Percentiles rank a stretch among this genome's conserved stretches.
Conservation (phyloP, 2,329 filamentous ascomycete species). For the Sporothrix brunneoviolacea region DNA sequence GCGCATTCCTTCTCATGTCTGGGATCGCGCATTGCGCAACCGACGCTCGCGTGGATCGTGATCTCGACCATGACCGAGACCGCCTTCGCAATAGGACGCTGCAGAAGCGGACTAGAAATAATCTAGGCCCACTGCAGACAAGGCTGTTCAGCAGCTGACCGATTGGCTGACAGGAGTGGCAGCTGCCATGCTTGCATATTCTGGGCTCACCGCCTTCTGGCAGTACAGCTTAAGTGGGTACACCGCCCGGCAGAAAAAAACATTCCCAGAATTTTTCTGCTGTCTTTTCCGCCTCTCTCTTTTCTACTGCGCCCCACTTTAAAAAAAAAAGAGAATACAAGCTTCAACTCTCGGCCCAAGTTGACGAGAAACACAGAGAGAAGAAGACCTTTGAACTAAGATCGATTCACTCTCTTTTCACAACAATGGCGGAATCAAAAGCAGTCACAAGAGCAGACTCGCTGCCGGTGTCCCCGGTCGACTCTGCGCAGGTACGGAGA, state of each 20-base stretch:
- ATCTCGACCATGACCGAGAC: conserved; percentile 1
- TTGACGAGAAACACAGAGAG: not conserved
- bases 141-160: too few species aligned
- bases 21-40: conserved; percentile 2
- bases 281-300: conserved; percentile 6
- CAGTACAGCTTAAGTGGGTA: not conserved
- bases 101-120: too few species aligned
- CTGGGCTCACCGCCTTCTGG: conserved; percentile 12
- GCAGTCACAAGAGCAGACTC: conserved; percentile 9
- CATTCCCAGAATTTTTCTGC: not conserved
- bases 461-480: conserved; percentile 13
- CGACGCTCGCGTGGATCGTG: conserved; percentile 2
- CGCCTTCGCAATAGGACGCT: too few species aligned
- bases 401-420: not conserved
- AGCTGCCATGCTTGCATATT: too few species aligned
- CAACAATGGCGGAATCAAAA: conserved; percentile 15
- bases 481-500: conserved; percentile 15
- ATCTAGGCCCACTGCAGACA: too few species aligned
- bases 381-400: not conserved
- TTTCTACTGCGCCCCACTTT: conserved; percentile 8
- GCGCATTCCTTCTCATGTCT: conserved; percentile 4
- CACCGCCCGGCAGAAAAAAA: conserved; percentile 21
- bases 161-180: too few species aligned
- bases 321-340: conserved; percentile 7
- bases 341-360: not conserved